A percentile compares a stretch with the other conserved stretches of the same genome.
Evolutionary conservation across 2,329 filamentous ascomycete genomes (phyloP).

Genomic region (Penicillium aurantiogriseum): DNA sequence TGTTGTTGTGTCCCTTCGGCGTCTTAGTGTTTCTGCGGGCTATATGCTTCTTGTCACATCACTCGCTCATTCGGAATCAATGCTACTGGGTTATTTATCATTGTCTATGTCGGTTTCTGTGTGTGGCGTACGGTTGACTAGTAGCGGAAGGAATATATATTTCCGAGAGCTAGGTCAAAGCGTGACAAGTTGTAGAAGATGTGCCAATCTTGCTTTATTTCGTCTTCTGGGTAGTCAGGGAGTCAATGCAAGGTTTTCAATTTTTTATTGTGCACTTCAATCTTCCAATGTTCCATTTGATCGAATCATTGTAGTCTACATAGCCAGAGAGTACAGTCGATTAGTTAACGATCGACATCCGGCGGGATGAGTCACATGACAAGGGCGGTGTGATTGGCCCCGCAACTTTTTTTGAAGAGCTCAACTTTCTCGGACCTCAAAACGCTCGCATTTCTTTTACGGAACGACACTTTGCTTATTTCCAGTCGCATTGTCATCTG

Average conservation of each 20-base stretch:
- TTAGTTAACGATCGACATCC: neutral
- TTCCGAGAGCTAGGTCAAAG: constrained; percentile 6
- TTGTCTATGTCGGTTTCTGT: constrained; percentile 12
- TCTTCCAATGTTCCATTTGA: neutral
- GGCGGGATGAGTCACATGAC: constrained; percentile 13
- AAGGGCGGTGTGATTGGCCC: constrained; percentile 21
- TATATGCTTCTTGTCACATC: constrained; percentile 18
- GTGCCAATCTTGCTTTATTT: constrained; percentile 13
- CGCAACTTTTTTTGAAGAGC: constrained; percentile 27
- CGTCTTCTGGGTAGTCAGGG: constrained; percentile 15
- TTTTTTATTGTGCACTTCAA: neutral
- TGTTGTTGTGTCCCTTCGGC: constrained; percentile 20
- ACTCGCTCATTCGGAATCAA: constrained; percentile 25
- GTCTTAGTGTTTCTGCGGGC: constrained; percentile 20
- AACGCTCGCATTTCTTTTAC: constrained; percentile 1
- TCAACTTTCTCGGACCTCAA: constrained; percentile 18
- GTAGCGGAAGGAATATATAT: constrained; percentile 16
- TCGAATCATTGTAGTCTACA: neutral
- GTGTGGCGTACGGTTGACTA: neutral
- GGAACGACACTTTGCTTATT: neutral
- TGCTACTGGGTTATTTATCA: constrained; percentile 17
- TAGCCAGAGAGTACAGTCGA: neutral
- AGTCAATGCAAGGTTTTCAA: constrained; percentile 16
- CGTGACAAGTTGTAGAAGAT: constrained; percentile 16
- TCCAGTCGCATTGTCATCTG: neutral